Conservation (phyloP, 2,329 filamentous ascomycete species). For the Verticillium isaacii region DNA sequence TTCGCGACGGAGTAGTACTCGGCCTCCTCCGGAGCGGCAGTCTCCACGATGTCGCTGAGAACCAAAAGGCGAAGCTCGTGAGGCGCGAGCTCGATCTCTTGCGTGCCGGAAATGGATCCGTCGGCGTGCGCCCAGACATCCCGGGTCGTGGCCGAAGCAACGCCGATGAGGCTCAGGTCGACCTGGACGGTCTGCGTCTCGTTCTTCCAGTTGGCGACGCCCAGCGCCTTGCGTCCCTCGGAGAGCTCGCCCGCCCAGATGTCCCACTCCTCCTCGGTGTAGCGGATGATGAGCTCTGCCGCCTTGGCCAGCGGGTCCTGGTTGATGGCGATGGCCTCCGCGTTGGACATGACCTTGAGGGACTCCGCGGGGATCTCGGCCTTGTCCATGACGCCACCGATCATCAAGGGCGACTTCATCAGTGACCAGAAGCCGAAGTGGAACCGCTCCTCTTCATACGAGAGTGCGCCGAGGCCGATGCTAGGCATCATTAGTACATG, state of each 20-base stretch:
- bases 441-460: constrained; percentile 41
- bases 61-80: constrained; percentile 36
- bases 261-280: constrained; percentile 44
- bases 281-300: constrained; percentile 42
- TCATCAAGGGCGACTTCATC: constrained; percentile 43
- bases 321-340: constrained; percentile 52
- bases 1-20: constrained; percentile 38
- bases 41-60: constrained; percentile 24
- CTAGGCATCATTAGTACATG: constrained; percentile 15
- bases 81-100: constrained; percentile 25
- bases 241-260: constrained; percentile 45
- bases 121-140: constrained; percentile 35
- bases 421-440: constrained; percentile 50
- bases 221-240: constrained; percentile 34
- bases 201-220: constrained; percentile 45
- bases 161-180: constrained; percentile 32
- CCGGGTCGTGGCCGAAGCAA: constrained; percentile 30
- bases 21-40: constrained; percentile 15
- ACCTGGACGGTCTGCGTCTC: constrained; percentile 35
- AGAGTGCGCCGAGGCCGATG: constrained; percentile 41
- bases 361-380: constrained; percentile 31
- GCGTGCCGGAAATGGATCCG: constrained; percentile 24
- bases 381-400: constrained; percentile 38
- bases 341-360: constrained; percentile 40
- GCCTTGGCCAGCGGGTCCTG: constrained; percentile 49